These are phyloP conservation scores for Pisolithus orientalis DNA, from an alignment of 768 basidiomycete genomes.

Conservation along the genomic window DNA sequence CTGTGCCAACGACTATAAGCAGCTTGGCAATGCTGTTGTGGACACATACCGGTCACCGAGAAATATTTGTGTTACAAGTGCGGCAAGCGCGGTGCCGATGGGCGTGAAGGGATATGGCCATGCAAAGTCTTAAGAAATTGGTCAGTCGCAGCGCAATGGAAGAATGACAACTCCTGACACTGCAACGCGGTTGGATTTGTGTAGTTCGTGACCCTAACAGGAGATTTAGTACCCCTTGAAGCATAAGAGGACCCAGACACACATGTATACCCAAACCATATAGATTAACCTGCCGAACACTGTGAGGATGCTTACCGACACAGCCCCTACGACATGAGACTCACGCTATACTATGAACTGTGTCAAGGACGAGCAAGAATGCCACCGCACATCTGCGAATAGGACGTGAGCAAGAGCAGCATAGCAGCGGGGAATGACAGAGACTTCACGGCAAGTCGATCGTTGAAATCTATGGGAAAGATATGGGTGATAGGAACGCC, in stretches of 20 bases:
- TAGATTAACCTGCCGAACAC: slow-evolving; percentile 22
- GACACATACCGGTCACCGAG: slow-evolving; percentile 37
- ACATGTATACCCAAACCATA: slow-evolving; percentile 31
- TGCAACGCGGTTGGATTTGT: neutral
- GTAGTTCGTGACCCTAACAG: neutral
- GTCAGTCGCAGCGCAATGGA: neutral
- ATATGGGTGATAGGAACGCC: neutral
- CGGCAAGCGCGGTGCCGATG: slow-evolving; percentile 38
- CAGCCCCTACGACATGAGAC: neutral
- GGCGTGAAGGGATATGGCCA: slow-evolving; percentile 47
- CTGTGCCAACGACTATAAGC: neutral
- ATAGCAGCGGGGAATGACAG: no score
- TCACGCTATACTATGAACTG: slow-evolving; percentile 27
- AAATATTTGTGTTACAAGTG: slow-evolving; percentile 41
- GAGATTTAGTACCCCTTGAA: neutral
- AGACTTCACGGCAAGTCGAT: neutral
- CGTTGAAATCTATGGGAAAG: neutral
- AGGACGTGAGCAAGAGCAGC: neutral
- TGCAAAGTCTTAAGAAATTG: slow-evolving; percentile 27
- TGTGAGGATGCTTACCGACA: slow-evolving; percentile 2
- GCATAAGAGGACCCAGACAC: neutral
- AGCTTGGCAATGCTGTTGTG: neutral
- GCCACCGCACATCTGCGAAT: slow-evolving; percentile 25
- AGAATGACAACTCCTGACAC: neutral
- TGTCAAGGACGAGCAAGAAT: slow-evolving; percentile 30